Conservation (phyloP, 495 filamentous ascomycete genomes). For the Schizothecium vesticola region DNA sequence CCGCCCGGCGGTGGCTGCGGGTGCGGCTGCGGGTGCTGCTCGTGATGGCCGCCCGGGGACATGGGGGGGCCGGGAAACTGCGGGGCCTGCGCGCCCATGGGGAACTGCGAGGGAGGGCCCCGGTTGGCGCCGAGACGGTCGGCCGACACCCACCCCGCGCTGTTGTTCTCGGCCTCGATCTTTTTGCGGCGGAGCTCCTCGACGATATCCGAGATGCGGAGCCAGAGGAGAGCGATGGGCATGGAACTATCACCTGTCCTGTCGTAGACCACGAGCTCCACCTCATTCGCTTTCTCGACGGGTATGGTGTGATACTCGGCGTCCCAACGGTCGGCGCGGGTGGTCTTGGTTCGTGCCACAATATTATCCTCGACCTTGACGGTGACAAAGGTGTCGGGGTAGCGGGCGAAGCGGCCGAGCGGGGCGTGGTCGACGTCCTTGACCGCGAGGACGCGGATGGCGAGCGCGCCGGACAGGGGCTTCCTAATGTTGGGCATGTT, state of each 20-base stretch:
- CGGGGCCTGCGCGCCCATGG: conserved; percentile 44
- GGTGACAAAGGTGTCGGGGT: conserved; percentile 90
- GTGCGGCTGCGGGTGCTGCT: conserved; percentile 21
- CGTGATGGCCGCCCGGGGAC: conserved; percentile 26
- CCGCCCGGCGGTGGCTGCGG: conserved; percentile 33
- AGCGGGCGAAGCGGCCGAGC: conserved; percentile 76
- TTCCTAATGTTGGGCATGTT: conserved; percentile 92
- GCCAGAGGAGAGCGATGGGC: conserved; percentile 93
- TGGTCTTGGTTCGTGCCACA: conserved; percentile 80
- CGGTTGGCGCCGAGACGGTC: conserved; percentile 73
- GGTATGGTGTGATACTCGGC: conserved; percentile 85
- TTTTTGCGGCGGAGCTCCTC: conserved; percentile 97
- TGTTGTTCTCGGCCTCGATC: conserved; percentile 88
- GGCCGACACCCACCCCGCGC: conserved; percentile 91
- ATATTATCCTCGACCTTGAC: conserved; percentile 94
- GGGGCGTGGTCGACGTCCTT: conserved; percentile 94
- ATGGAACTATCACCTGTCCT: conserved; percentile 83
- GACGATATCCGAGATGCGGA: conserved; percentile 92
- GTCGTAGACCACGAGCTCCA: conserved; percentile 96
- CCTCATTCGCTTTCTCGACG: conserved; percentile 97
- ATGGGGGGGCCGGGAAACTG: conserved; percentile 39
- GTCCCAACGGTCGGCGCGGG: conserved; percentile 83
- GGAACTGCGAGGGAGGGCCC: conserved; percentile 46
- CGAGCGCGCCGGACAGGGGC: conserved; percentile 82
- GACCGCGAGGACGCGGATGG: conserved; percentile 79